Percentiles rank a stretch among this genome's conserved stretches.
These are phyloP conservation scores for Russula vinacea DNA, from an alignment of 768 basidiomycete species.

Conservation along the genomic window DNA sequence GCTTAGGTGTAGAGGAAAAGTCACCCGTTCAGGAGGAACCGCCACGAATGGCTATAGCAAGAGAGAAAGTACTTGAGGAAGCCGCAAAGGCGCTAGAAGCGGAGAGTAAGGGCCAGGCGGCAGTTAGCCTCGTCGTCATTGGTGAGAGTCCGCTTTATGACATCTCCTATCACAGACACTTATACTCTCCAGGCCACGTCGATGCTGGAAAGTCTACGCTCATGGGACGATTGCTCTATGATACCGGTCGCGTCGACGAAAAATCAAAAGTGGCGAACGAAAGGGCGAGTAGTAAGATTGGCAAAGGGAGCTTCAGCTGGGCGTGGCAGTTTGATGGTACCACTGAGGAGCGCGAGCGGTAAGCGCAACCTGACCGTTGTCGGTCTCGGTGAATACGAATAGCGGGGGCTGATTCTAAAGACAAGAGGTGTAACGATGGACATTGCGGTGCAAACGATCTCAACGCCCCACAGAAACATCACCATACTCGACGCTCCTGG, in stretches of 20 bases:
- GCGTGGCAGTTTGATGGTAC: conserved; percentile 97
- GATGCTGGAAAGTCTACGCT: conserved; percentile 98
- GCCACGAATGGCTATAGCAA: conserved; percentile 65
- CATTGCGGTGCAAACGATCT: conserved; percentile 77
- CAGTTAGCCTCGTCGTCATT: conserved; percentile 85
- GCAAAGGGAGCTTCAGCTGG: conserved; percentile 96
- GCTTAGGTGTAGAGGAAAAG: conserved; percentile 52
- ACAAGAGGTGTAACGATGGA: conserved; percentile 99
- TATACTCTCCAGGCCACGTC: conserved; percentile 71
- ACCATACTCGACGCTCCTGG: conserved; percentile 98
- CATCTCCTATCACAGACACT: background rate
- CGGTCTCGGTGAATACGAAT: background rate
- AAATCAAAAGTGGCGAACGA: conserved; percentile 82
- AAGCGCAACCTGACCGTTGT: background rate
- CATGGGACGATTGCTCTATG: conserved; percentile 93
- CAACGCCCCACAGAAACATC: conserved; percentile 71
- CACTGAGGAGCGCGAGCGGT: conserved; percentile 91
- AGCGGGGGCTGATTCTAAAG: conserved; percentile 12
- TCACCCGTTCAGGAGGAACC: conserved; percentile 46
- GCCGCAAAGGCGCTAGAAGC: conserved; percentile 53
- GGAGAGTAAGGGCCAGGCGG: conserved; percentile 56
- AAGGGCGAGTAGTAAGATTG: conserved; percentile 81
- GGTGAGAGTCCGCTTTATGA: conserved; percentile 48
- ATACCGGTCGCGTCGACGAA: conserved; percentile 84
- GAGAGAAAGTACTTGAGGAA: conserved; percentile 82